Evolutionary conservation across 2,329 filamentous ascomycete genomes (phyloP), one percentile per base, ranked within the genome.

Genomic region (Ophiosphaerella herpotricha): DNA sequence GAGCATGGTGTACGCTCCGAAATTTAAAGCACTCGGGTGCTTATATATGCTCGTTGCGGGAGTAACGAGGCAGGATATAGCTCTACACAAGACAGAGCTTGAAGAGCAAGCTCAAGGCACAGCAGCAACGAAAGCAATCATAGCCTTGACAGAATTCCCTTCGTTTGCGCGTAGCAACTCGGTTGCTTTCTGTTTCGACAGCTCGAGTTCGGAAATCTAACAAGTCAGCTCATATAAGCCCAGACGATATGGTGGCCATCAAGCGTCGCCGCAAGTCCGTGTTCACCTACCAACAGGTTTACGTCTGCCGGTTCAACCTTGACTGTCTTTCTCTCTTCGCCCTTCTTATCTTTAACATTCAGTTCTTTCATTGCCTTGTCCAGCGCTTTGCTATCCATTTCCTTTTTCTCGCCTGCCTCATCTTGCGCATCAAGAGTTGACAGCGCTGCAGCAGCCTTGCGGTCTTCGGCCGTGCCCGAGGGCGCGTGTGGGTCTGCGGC

Each of bases 251-350:
- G 7, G 26, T 29, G 11, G 26, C 11, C 26, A 29, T 29, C 26
- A 29, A 29, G 7, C 7, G 26, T 29, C 16, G 12, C 37, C 35
- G 31, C 0, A 14, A 37, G 11, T 32, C 21, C n/a, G 12, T 32
- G n/a, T 35, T n/a, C 13, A 76, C 84, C 58, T 68, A 89, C 87
- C 71, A 93, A 68, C 42, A 93, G 73, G 4, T 80, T 73, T 5
- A 93, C 87, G 71, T 93, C 88, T 2, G 82, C 84, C 5, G 83
- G 74, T 54, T 91, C 88, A 39, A 93, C 84, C 77, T 92, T 93
- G 66, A 91, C 82, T 16, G 71, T 78, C 63, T 75, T 77, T 53
- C 66, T 69, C 66, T 82, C 82, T 56, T 77, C 77, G 13, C 71
- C 71, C 7, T 74, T 66, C 43, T 71, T 72, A 64, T 73, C 74